A percentile compares a stretch with the other conserved stretches of the same genome.
Conservation (phyloP, 1,284 basidiomycete species). For the Fistulina hepatica region DNA sequence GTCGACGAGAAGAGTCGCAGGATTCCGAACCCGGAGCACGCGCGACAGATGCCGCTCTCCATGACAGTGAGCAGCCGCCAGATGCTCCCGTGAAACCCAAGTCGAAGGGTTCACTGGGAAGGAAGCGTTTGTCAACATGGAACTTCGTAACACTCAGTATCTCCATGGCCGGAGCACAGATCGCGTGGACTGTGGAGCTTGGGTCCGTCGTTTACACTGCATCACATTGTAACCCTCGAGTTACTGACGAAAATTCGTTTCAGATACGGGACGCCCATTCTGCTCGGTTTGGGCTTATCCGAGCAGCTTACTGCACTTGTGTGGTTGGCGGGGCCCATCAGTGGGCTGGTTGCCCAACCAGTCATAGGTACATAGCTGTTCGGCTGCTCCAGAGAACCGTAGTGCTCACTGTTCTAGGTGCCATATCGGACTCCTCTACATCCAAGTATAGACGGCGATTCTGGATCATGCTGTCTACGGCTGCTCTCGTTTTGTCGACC, state of each 20-base stretch:
- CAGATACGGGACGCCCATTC: conserved; percentile 91
- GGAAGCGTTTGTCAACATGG: conserved; percentile 46
- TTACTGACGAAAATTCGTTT: conserved; percentile 9
- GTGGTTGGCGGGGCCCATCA: conserved; percentile 94
- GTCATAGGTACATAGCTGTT: conserved; percentile 60
- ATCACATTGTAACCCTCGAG: conserved; percentile 5
- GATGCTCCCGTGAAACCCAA: conserved; percentile 16
- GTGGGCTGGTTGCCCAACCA: conserved; percentile 89
- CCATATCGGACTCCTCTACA: conserved; percentile 85
- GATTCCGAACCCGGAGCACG: conserved; percentile 12
- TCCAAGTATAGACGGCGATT: conserved; percentile 83
- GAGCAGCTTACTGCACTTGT: conserved; percentile 89
- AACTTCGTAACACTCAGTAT: conserved; percentile 68
- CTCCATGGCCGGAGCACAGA: conserved; percentile 87
- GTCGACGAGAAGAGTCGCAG: conserved; percentile 29
- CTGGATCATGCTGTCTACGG: conserved; percentile 80
- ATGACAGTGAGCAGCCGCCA: conserved; percentile 16
- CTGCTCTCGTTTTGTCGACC: conserved; percentile 61
- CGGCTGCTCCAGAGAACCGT: too few relatives aligned
- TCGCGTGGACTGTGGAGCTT: conserved; percentile 86
- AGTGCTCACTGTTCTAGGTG: conserved; percentile 40
- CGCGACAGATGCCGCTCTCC: conserved; percentile 15
- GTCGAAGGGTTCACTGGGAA: conserved; percentile 19
- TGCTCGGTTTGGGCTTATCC: conserved; percentile 80
- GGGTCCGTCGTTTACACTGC: conserved; percentile 40